Percentiles rank a stretch among this genome's conserved stretches.
Conservation (phyloP, 306 rosid species). For the Geum urbanum region DNA sequence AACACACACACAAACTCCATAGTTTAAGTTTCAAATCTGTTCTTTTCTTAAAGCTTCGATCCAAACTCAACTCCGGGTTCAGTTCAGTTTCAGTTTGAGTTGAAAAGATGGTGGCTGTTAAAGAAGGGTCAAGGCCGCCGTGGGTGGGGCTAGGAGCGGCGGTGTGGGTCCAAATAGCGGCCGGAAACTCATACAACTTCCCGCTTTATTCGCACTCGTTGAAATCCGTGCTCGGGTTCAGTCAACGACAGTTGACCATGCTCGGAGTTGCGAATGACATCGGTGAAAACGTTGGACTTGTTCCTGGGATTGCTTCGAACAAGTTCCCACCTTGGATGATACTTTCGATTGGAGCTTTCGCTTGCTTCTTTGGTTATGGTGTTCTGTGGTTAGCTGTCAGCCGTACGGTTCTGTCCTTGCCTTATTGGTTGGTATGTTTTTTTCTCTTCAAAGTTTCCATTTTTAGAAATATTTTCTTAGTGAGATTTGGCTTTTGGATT, state of each 20-base stretch:
- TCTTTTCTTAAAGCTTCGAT: neutral
- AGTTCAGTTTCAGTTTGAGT: neutral
- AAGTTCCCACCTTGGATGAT: slow-evolving; percentile 72
- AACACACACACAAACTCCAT: no score
- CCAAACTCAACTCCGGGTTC: neutral
- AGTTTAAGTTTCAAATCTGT: no score
- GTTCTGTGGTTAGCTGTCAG: slow-evolving; percentile 53
- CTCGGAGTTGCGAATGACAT: slow-evolving; percentile 80
- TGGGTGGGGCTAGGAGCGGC: slow-evolving; percentile 88
- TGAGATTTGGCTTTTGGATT: neutral
- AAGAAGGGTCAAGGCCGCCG: slow-evolving; percentile 69
- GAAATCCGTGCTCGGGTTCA: slow-evolving; percentile 65
- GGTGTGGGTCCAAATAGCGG: slow-evolving; percentile 64
- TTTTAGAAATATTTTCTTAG: neutral
- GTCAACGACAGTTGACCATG: slow-evolving; percentile 58
- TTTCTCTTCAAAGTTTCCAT: neutral
- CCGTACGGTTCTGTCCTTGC: slow-evolving; percentile 38
- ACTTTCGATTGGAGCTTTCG: slow-evolving; percentile 48
- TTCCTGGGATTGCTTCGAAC: slow-evolving; percentile 71
- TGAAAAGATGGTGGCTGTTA: slow-evolving; percentile 39
- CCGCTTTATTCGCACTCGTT: slow-evolving; percentile 69
- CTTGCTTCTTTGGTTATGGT: slow-evolving; percentile 63
- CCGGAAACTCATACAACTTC: slow-evolving; percentile 55
- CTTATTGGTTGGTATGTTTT: slow-evolving; percentile 53
- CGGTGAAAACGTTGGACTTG: slow-evolving; percentile 74